Percentiles rank a stretch among this genome's conserved stretches.
Conservation (phyloP, 2,329 filamentous ascomycete genomes). For the Pseudogymnoascus sp. region DNA sequence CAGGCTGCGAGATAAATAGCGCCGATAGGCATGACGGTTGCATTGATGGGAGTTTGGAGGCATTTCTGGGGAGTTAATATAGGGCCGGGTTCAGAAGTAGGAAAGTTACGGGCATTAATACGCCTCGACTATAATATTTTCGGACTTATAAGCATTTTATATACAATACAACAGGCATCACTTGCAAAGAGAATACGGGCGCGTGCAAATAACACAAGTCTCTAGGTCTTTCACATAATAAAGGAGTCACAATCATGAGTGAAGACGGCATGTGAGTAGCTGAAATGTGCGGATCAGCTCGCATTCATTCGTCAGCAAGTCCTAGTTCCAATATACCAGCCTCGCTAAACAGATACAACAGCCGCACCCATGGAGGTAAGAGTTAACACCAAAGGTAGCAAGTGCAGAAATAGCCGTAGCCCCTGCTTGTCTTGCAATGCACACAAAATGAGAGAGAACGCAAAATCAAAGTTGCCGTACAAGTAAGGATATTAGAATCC, state of each 20-base stretch:
- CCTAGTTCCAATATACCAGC: constrained; percentile 8
- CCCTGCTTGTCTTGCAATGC: constrained; percentile 6
- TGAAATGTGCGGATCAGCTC: constrained; percentile 5
- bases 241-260: not conserved
- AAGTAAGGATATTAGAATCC: constrained; percentile 1
- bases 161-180: not conserved
- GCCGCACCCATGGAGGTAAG: not conserved
- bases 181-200: not conserved
- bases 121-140: not conserved
- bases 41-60: constrained; percentile 1
- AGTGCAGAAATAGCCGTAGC: constrained; percentile 8
- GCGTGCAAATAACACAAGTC: not conserved
- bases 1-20: not conserved
- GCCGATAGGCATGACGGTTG: not conserved
- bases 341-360: constrained; percentile 8
- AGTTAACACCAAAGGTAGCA: constrained; percentile 6
- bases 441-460: constrained; percentile 8
- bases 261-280: not conserved
- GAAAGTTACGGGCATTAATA: not conserved
- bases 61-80: not conserved
- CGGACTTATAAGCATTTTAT: not conserved
- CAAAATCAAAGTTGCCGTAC: constrained; percentile 5
- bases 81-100: not conserved
- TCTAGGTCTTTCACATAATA: not conserved
- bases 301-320: constrained; percentile 6